Percentiles rank a stretch among this genome's conserved stretches.
These are phyloP conservation scores for Kalmusia sp. DNA, from an alignment of 2,329 filamentous ascomycete genomes.

Conservation along the genomic window DNA sequence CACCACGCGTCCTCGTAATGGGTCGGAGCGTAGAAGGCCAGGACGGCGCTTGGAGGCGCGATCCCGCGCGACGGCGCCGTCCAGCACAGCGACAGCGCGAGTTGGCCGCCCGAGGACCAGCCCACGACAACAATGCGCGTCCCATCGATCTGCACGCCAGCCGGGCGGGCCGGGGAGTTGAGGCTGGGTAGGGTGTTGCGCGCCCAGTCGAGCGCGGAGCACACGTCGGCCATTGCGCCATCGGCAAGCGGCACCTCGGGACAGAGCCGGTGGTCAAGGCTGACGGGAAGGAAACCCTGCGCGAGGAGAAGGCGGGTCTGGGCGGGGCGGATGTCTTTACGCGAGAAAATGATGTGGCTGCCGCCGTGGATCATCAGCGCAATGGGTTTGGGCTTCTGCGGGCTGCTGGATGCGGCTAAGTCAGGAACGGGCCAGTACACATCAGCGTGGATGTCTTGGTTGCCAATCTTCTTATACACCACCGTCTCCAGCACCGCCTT, in stretches of 20 bases:
- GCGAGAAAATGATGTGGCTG: conserved; percentile 50
- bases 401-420: background rate
- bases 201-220: conserved; percentile 53
- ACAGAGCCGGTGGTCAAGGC: conserved; percentile 60
- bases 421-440: conserved; percentile 41
- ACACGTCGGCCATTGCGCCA: conserved; percentile 56
- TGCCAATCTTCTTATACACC: conserved; percentile 18
- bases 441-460: conserved; percentile 34
- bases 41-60: conserved; percentile 49
- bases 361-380: conserved; percentile 57
- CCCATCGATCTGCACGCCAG: conserved; percentile 37
- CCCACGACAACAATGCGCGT: conserved; percentile 51
- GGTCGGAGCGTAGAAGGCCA: conserved; percentile 55
- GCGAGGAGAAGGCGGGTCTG: conserved; percentile 51
- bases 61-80: conserved; percentile 36
- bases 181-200: conserved; percentile 36
- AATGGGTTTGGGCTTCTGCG: background rate
- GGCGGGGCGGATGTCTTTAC: conserved; percentile 45
- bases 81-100: conserved; percentile 54
- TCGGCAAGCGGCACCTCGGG: conserved; percentile 56
- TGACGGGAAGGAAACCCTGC: conserved; percentile 55
- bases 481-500: conserved; percentile 13
- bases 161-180: background rate
- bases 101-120: conserved; percentile 57
- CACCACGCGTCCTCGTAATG: too few species aligned